Base-by-base conservation (phyloP, 306 rosid genomes). In the Dalbergia oliveri region DNA sequence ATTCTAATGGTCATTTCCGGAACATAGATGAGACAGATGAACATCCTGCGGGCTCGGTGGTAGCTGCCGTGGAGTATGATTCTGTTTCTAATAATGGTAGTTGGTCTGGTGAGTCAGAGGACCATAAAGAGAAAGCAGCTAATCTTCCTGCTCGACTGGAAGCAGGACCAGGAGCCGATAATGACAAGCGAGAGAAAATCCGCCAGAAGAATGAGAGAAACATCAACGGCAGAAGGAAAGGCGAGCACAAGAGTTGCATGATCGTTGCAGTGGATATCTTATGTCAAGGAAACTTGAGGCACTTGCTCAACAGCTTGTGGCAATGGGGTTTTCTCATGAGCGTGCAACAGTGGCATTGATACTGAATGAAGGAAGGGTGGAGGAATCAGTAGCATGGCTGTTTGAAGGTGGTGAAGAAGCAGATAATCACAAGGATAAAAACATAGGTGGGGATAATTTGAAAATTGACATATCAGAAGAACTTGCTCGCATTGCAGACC, bases 91-190 rank as follows among this genome's bases (percentile, higher is more conserved):
- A 90, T 65, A 94, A 88, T 80, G 98, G 91, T 76, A 94, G 97
- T 85, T 94, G 94, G 92, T 94, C 98, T 63, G 96, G 97, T 44
- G 98, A 94, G 89, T 94, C 98, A 14, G 97, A 91, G 76, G 97
- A 91, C 79, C 97, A 89, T 72, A 94, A 89, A 79, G 94, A 91
- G 15, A 91, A 88, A 85, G 59, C 85, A 37, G 79, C 86, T 60
- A 89, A 81, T 85, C 83, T 77, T 53, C 77, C 91, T 73, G 53
- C 26, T 44, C 89, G 88, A 75, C 86, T 76, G 54, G 97, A 92
- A 81, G 77, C 88, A 12, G 90, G 92, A 43, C 97, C 97, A 11
- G 97, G 97, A 74, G 97, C 91, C 67, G 97, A 92, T 73, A 91
- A 82, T 69, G 98, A 94, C 79, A 94, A 92, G 79, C 83, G 96